A percentile compares a stretch with the other conserved stretches of the same genome.
Evolutionary conservation across 176 grass and related monocot species (phyloP).

Genomic region (Cenchrus purpureus): DNA sequence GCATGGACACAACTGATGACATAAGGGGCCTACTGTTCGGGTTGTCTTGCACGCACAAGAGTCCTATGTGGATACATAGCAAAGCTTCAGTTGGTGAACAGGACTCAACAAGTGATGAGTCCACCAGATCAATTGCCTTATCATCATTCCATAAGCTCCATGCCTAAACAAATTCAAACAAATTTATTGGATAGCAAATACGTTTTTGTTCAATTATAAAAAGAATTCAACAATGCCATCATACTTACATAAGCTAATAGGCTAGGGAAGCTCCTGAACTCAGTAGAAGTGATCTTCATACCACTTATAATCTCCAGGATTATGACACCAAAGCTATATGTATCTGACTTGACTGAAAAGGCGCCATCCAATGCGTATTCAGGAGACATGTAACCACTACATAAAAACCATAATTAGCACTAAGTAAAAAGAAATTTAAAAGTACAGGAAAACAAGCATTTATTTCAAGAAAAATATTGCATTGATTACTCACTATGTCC

Average conservation of each 20-base stretch:
- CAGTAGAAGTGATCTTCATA: too few relatives aligned
- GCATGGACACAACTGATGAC: background rate
- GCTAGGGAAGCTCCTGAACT: background rate
- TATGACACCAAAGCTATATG: too few relatives aligned
- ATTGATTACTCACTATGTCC: too few relatives aligned
- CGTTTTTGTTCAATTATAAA: too few relatives aligned
- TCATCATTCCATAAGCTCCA: background rate
- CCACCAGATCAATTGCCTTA: background rate
- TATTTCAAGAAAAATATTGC: too few relatives aligned
- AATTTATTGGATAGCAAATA: background rate
- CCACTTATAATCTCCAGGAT: too few relatives aligned
- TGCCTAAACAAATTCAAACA: background rate
- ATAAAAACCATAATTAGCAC: too few relatives aligned
- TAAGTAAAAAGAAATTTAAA: too few relatives aligned
- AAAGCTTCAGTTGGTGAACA: background rate
- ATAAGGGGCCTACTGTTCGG: background rate
- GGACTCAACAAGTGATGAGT: background rate
- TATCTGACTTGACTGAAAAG: too few relatives aligned
- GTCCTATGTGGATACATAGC: background rate
- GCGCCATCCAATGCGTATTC: too few relatives aligned
- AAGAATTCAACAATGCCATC: background rate
- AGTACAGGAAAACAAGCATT: too few relatives aligned
- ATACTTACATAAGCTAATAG: constrained; percentile 59
- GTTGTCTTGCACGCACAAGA: background rate
- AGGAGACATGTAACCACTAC: too few relatives aligned